Evolutionary conservation across 2,329 filamentous ascomycete species (phyloP).

Genomic region (Fusarium decemcellulare): DNA sequence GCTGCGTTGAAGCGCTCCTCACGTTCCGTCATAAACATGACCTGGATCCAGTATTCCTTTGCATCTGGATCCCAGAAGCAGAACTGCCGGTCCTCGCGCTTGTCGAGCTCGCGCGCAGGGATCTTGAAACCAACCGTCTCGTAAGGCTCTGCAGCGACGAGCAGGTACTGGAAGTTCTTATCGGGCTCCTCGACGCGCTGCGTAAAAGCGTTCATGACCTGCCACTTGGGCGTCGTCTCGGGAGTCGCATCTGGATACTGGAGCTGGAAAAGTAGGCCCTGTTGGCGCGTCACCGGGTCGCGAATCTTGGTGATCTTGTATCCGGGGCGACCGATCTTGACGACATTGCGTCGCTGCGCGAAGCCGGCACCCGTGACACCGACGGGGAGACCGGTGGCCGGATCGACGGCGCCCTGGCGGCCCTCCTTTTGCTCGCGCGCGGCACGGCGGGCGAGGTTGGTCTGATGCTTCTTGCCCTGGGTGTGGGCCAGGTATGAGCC

Average conservation of each 20-base stretch:
- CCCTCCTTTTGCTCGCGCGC: constrained; percentile 96
- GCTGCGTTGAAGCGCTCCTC: constrained; percentile 87
- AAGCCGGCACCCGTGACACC: constrained; percentile 80
- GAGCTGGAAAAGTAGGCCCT: constrained; percentile 94
- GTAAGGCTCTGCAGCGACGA: constrained; percentile 97
- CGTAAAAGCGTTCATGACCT: constrained; percentile 98
- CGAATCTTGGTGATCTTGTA: constrained; percentile 98
- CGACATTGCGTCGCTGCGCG: constrained; percentile 81
- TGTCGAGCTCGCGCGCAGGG: constrained; percentile 92
- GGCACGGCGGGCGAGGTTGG: constrained; percentile 94
- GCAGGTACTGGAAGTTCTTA: constrained; percentile 93
- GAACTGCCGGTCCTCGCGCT: constrained; percentile 89
- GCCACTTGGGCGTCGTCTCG: constrained; percentile 83
- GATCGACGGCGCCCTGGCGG: constrained; percentile 74
- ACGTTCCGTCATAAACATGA: constrained; percentile 98
- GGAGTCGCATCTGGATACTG: constrained; percentile 92
- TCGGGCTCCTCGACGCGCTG: constrained; percentile 96
- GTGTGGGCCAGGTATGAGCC: constrained; percentile 99
- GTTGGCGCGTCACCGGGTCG: constrained; percentile 89
- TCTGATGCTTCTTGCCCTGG: constrained; percentile 98
- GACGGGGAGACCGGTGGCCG: constrained; percentile 77
- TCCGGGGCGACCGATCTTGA: constrained; percentile 96
- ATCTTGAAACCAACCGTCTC: constrained; percentile 98
- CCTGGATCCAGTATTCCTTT: constrained; percentile 97
- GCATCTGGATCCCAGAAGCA: constrained; percentile 95